Evolutionary conservation across 495 filamentous ascomycete species (phyloP).

Genomic region (Clohesyomyces aquaticus): DNA sequence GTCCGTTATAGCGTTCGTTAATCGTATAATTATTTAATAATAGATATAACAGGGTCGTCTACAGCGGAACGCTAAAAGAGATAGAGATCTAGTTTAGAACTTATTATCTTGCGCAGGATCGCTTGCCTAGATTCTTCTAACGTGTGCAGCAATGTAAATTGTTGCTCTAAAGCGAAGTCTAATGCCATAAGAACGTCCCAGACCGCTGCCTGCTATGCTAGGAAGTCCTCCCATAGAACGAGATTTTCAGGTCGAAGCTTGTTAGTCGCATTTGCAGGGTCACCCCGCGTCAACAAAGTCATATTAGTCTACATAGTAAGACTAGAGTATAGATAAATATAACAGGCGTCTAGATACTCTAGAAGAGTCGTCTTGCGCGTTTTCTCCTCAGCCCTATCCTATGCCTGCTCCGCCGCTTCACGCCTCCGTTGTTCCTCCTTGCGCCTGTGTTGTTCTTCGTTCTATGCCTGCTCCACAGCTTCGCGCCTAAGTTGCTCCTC

Average conservation of each 20-base stretch:
- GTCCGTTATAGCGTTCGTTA: constrained; percentile 11
- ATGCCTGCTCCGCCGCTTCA: constrained; percentile 16
- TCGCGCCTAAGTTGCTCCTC: too few relatives aligned
- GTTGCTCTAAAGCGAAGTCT: constrained; percentile 23
- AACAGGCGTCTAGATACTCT: constrained; percentile 34
- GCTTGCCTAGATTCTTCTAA: constrained; percentile 27
- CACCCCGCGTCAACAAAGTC: constrained; percentile 24
- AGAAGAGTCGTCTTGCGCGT: constrained; percentile 34
- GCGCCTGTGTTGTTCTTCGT: constrained; percentile 23
- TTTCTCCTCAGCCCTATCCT: constrained; percentile 8
- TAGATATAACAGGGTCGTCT: constrained; percentile 18
- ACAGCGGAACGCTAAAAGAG: constrained; percentile 24
- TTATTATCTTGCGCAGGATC: constrained; percentile 10
- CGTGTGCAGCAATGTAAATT: constrained; percentile 30
- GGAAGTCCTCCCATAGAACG: constrained; percentile 27
- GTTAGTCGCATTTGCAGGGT: constrained; percentile 33
- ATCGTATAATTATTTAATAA: constrained; percentile 11
- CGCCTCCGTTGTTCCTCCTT: neutral
- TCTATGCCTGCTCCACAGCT: too few relatives aligned
- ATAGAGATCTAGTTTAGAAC: constrained; percentile 27
- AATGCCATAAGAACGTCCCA: constrained; percentile 26
- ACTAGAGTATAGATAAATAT: constrained; percentile 22
- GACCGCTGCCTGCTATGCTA: constrained; percentile 22
- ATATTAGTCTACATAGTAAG: constrained; percentile 28
- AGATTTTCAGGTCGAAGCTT: constrained; percentile 29